These are phyloP conservation scores for Rugonectria rugulosa DNA, from an alignment of 2,329 filamentous ascomycete species.

Conservation along the genomic window DNA sequence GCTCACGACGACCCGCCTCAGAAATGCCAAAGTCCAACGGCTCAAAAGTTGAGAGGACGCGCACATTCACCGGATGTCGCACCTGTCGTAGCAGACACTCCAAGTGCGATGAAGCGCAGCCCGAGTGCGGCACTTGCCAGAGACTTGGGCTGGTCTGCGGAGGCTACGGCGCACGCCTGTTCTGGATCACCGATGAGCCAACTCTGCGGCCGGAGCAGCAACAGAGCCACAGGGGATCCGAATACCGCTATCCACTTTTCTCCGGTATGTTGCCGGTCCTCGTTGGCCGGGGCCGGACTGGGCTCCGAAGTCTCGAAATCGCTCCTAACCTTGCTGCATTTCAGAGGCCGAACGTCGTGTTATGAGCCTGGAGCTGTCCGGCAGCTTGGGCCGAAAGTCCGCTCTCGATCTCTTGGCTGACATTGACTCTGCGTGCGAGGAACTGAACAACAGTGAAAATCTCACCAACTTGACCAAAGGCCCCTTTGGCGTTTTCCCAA, in stretches of 20 bases:
- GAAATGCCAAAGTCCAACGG: constrained; percentile 28
- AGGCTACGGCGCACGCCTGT: constrained; percentile 48
- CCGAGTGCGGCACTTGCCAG: constrained; percentile 48
- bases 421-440: constrained; percentile 36
- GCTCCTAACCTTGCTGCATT: constrained; percentile 1
- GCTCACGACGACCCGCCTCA: neutral
- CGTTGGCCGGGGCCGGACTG: constrained; percentile 42
- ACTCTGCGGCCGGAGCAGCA: constrained; percentile 27
- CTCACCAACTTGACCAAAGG: constrained; percentile 23
- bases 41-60: constrained; percentile 32
- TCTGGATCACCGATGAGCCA: constrained; percentile 42
- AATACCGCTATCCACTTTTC: constrained; percentile 53
- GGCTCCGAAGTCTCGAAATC: constrained; percentile 7
- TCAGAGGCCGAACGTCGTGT: constrained; percentile 30
- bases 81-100: constrained; percentile 49
- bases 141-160: constrained; percentile 46
- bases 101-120: constrained; percentile 54
- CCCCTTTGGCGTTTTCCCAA: constrained; percentile 34
- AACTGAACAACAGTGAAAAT: neutral
- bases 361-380: constrained; percentile 42
- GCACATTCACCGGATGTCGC: constrained; percentile 45
- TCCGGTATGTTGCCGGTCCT: constrained; percentile 42
- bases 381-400: constrained; percentile 39
- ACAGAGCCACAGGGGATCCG: constrained; percentile 36
- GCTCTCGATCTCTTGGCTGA: constrained; percentile 35